Evolutionary conservation across 805 yeast genomes (phyloP), one percentile per base, ranked within the genome.

Genomic region (Scheffersomyces stipitis): DNA sequence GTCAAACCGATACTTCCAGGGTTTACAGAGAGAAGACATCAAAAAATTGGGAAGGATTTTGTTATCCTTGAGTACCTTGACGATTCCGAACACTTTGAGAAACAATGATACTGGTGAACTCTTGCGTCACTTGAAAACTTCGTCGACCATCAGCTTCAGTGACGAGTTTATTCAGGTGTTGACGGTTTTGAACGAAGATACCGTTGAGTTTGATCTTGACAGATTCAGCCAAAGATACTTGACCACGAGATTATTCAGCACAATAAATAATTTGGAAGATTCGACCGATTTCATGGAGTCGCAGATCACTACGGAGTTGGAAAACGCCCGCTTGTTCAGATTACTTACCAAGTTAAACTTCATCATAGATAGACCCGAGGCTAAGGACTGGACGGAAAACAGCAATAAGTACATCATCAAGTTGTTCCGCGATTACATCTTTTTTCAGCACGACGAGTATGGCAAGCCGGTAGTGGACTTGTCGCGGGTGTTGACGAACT

Each of bases 311-410:
- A 72, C 75, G 37, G 98, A 91, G 58, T 64, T 90, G 17, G 98
- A 93, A 58, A 93, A 93, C 59, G 93, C 86, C 3, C 71, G 98
- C 41, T 64, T 93, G 20, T 88, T 91, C 48, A 72, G 98, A 41
- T 69, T 93, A 28, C 66, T 91, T 54, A 70, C 89, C 40, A 93
- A 93, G 66, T 65, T 93, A 28, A 87, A 86, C 54, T 83, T 83
- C 47, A 78, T 88, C 18, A 69, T 82, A 40, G 90, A 85, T 44
- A 71, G 91, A 43, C 86, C 91, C 8, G 91, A 83, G 47, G 69
- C 66, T 28, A 20, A 43, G 36, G 57, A 57, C 23, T 83, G 90
- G 89, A 73, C 83, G 1, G 89, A 83, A 45, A 75, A 85, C 6
- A 95, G 96, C 9, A 83, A 78, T 42, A 67, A 83, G 40, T 86